Evolutionary conservation across 2,329 filamentous ascomycete genomes (phyloP).

Genomic region (Aplosporella prunicola): DNA sequence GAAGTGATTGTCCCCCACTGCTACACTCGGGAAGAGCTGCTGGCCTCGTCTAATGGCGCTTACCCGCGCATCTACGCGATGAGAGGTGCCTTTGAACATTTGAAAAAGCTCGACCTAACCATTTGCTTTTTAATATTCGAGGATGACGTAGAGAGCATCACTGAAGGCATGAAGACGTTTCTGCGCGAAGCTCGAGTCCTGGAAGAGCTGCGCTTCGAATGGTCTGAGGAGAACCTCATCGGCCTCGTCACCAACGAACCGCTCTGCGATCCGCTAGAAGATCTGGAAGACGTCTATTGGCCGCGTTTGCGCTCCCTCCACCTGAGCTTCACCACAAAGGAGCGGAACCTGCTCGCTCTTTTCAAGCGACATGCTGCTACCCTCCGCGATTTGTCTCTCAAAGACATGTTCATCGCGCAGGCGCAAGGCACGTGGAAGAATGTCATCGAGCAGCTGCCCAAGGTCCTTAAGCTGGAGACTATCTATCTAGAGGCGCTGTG

Average conservation of each 20-base stretch:
- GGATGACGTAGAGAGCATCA: constrained; percentile 3
- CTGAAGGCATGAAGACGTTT: constrained; percentile 10
- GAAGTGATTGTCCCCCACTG: too few species aligned
- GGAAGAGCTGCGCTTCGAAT: constrained; percentile 14
- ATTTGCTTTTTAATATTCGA: constrained; percentile 11
- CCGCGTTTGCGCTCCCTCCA: constrained; percentile 12
- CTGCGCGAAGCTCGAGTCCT: constrained; percentile 8
- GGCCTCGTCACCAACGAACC: constrained; percentile 8
- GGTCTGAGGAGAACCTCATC: constrained; percentile 8
- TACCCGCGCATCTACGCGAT: background rate
- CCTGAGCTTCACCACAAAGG: constrained; percentile 12
- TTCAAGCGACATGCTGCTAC: constrained; percentile 13
- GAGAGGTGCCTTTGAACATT: constrained; percentile 1
- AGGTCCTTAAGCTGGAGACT: constrained; percentile 13
- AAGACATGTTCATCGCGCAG: constrained; percentile 2
- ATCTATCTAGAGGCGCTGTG: constrained; percentile 17
- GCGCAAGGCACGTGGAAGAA: constrained; percentile 7
- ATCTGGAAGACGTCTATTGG: constrained; percentile 13
- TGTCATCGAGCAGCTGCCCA: constrained; percentile 14
- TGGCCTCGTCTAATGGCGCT: background rate
- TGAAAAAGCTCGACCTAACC: constrained; percentile 7
- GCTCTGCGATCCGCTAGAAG: constrained; percentile 13
- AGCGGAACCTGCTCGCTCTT: constrained; percentile 13
- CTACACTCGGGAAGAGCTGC: background rate
- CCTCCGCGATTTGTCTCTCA: constrained; percentile 12